Conservation (phyloP, 2,329 filamentous ascomycete genomes). For the Fusarium palustre region DNA sequence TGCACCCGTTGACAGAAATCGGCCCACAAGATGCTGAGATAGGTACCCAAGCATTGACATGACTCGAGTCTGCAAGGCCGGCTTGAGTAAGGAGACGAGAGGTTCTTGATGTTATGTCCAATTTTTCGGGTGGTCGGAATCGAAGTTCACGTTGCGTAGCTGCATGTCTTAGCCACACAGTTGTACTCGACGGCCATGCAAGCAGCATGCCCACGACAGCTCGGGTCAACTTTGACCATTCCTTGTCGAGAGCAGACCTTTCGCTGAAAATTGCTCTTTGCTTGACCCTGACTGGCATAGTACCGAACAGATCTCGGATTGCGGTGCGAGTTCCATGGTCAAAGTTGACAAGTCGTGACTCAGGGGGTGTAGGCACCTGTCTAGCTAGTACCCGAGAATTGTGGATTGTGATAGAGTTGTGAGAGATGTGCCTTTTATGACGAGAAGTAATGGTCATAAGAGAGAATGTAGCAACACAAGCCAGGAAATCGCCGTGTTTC, state of each 20-base stretch:
- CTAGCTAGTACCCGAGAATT: conserved; percentile 74
- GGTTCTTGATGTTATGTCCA: conserved; percentile 41
- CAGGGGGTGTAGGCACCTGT: conserved; percentile 68
- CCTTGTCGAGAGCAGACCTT: conserved; percentile 64
- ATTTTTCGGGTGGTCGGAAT: conserved; percentile 49
- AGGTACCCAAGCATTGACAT: conserved; percentile 73
- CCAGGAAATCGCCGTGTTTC: conserved; percentile 78
- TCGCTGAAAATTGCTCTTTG: conserved; percentile 72
- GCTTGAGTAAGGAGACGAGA: conserved; percentile 73
- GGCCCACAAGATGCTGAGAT: conserved; percentile 73
- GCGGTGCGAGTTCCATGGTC: conserved; percentile 79
- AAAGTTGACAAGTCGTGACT: conserved; percentile 66
- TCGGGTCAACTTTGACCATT: conserved; percentile 73
- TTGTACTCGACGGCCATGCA: conserved; percentile 70
- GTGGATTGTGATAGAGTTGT: conserved; percentile 76
- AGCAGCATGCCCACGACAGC: conserved; percentile 74
- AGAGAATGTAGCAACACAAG: conserved; percentile 80
- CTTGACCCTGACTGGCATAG: conserved; percentile 90
- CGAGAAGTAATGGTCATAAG: conserved; percentile 81
- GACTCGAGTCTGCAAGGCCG: conserved; percentile 66
- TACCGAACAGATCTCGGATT: conserved; percentile 86
- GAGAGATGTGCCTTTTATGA: conserved; percentile 68
- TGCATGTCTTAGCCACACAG: conserved; percentile 69
- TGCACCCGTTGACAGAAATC: conserved; percentile 74
- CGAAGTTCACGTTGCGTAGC: conserved; percentile 52